phyloP scores from a whole-genome alignment of 225 moss, liverwort and hornwort genomes.

The Antitrichia curtipendula region DNA sequence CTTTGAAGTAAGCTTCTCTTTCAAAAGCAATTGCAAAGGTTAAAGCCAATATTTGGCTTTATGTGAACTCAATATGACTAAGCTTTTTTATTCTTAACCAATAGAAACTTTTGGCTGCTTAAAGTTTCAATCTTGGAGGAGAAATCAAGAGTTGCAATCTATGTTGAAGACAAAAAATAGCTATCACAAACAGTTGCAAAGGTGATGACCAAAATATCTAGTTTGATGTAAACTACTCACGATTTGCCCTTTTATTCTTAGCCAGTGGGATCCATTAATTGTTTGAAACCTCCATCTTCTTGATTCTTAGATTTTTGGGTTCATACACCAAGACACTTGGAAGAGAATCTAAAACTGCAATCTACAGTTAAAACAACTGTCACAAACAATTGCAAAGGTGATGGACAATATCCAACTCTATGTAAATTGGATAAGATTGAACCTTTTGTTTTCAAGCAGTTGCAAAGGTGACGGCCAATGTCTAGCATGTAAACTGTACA shows the following conservation, averaged over 20 bases:
- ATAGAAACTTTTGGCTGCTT: no score
- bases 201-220: background rate
- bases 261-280: accelerated
- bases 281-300: accelerated
- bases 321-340: accelerated
- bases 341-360: background rate
- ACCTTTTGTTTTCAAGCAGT: background rate
- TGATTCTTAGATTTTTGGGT: background rate
- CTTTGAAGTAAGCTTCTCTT: background rate
- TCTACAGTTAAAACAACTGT: no score
- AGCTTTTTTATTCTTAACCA: background rate
- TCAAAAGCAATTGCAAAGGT: background rate
- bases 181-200: background rate
- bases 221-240: background rate
- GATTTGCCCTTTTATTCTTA: background rate
- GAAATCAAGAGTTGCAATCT: background rate
- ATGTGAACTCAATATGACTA: accelerated
- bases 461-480: background rate
- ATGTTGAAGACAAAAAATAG: background rate
- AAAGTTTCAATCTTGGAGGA: background rate
- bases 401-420: background rate
- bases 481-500: background rate
- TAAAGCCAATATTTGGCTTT: no score
- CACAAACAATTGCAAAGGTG: background rate
- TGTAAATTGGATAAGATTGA: background rate